phyloP scores from a whole-genome alignment of 2,329 filamentous ascomycete species.

The Diaporthe nobilis region DNA sequence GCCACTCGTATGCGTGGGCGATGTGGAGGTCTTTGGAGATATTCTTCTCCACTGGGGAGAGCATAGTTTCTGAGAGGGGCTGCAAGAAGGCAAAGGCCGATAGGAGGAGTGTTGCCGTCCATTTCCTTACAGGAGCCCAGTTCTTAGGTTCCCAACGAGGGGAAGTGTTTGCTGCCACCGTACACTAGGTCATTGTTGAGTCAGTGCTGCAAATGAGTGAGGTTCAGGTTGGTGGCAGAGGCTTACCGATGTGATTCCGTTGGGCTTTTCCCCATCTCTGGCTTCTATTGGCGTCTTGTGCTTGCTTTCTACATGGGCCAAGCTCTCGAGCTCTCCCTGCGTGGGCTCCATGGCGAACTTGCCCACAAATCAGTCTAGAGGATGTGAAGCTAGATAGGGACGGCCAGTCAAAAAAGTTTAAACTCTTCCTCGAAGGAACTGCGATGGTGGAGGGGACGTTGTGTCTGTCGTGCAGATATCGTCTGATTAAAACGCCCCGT shows the following conservation, averaged over 20 bases:
- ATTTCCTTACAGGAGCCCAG: slow-evolving; percentile 60
- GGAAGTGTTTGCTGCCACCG: no score
- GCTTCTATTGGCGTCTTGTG: not conserved
- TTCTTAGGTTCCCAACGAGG: slow-evolving; percentile 49
- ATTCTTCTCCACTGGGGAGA: slow-evolving; percentile 1
- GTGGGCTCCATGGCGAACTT: not conserved
- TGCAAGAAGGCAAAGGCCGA: slow-evolving; percentile 67
- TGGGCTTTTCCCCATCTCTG: not conserved
- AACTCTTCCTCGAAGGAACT: not conserved
- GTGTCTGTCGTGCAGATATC: not conserved
- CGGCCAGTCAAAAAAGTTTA: not conserved
- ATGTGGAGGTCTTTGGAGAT: slow-evolving; percentile 1
- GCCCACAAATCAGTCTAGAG: not conserved
- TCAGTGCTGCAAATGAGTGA: not conserved
- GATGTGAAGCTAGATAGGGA: not conserved
- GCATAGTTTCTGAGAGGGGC: slow-evolving; percentile 64
- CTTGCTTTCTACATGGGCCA: not conserved
- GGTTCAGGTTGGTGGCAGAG: rapidly evolving
- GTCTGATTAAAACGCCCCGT: not conserved
- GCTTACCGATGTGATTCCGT: not conserved
- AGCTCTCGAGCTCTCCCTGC: not conserved
- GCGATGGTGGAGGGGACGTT: not conserved
- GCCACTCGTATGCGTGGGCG: slow-evolving; percentile 12
- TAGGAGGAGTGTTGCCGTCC: slow-evolving; percentile 62
- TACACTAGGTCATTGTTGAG: not conserved